Evolutionary conservation across 768 basidiomycete species (phyloP).

Genomic region (Tylopilus intermedius): DNA sequence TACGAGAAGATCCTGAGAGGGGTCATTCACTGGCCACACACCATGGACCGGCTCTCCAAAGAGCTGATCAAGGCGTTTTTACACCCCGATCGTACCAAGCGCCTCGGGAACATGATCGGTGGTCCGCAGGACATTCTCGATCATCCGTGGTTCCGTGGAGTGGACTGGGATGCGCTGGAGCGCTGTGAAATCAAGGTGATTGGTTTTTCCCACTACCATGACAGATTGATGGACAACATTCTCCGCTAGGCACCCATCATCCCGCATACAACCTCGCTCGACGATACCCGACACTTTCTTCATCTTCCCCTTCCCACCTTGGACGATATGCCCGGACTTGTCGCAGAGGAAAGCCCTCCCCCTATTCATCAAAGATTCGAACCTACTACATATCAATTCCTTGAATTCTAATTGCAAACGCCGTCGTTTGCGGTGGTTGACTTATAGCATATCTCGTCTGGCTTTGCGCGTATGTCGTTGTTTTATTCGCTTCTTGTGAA

Average conservation of each 20-base stretch:
- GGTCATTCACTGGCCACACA: slow-evolving; percentile 85
- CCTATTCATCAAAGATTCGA: slow-evolving; percentile 63
- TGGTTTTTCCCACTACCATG: slow-evolving; percentile 10
- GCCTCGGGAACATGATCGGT: slow-evolving; percentile 89
- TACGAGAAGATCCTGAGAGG: slow-evolving; percentile 95
- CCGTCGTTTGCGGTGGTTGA: slow-evolving; percentile 13
- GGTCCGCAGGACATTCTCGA: slow-evolving; percentile 87
- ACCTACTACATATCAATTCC: slow-evolving; percentile 64
- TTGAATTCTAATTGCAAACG: slow-evolving; percentile 56
- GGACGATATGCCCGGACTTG: slow-evolving; percentile 78
- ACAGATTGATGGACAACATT: neutral
- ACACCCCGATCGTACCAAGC: slow-evolving; percentile 85
- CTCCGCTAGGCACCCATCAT: slow-evolving; percentile 73
- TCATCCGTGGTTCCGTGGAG: slow-evolving; percentile 94
- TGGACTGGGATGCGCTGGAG: slow-evolving; percentile 87
- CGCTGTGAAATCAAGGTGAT: slow-evolving; percentile 79
- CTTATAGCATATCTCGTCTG: slow-evolving; percentile 27
- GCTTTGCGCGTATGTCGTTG: slow-evolving; percentile 4
- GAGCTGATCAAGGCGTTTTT: slow-evolving; percentile 86
- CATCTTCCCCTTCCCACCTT: slow-evolving; percentile 69
- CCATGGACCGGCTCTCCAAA: slow-evolving; percentile 83
- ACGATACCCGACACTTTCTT: slow-evolving; percentile 84
- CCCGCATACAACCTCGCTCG: slow-evolving; percentile 71
- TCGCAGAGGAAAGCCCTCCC: slow-evolving; percentile 55
- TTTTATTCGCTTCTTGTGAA: neutral